Evolutionary conservation across 805 yeast species (phyloP).

Genomic region (Candida morakotiae): DNA sequence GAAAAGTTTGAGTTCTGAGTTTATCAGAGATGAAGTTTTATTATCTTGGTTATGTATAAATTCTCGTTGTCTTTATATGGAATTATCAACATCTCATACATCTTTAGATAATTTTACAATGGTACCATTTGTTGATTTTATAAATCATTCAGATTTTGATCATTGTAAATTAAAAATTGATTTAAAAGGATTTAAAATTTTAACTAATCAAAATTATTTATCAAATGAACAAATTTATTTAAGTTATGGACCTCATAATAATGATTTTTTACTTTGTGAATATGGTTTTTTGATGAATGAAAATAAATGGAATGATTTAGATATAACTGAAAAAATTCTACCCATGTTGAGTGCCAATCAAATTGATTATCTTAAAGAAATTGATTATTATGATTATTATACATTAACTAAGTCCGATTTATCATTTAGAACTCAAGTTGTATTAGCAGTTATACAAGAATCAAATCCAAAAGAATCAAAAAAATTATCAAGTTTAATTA

Average conservation of each 20-base stretch:
- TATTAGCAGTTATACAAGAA: constrained; percentile 56
- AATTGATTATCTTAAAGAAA: constrained; percentile 40
- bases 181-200: constrained; percentile 50
- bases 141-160: constrained; percentile 63
- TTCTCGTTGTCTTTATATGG: constrained; percentile 85
- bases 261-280: constrained; percentile 76
- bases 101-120: constrained; percentile 71
- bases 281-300: constrained; percentile 69
- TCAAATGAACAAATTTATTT: constrained; percentile 58
- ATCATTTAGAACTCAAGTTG: constrained; percentile 75
- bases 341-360: constrained; percentile 34
- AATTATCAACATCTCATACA: constrained; percentile 50
- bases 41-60: constrained; percentile 88
- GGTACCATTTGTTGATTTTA: constrained; percentile 87
- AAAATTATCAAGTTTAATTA: constrained; percentile 33
- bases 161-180: constrained; percentile 51
- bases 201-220: constrained; percentile 23
- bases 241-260: constrained; percentile 86
- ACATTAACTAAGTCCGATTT: constrained; percentile 49
- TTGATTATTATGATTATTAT: constrained; percentile 70
- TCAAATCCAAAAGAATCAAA: constrained; percentile 22
- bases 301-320: constrained; percentile 70
- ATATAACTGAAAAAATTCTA: constrained; percentile 47
- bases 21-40: constrained; percentile 33
- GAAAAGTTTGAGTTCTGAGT: constrained; percentile 11